Evolutionary conservation across 768 basidiomycete genomes (phyloP).

Genomic region (Cystofilobasidium bisporidii): DNA sequence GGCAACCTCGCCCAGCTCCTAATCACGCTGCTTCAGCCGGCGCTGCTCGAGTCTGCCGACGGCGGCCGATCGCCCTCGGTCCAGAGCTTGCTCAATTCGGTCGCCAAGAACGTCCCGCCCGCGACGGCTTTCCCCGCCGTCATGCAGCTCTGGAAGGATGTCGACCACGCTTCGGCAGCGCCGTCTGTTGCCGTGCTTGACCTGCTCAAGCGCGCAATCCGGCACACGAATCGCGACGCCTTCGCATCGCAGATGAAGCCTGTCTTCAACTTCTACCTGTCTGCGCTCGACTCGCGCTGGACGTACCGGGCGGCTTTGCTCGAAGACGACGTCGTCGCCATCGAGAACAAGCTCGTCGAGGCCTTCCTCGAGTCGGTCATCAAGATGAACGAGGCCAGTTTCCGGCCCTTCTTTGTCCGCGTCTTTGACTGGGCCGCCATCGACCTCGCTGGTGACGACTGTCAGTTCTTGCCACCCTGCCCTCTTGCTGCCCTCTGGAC

Average conservation of each 20-base stretch:
- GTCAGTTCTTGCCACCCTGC: not conserved
- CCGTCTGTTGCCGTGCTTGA: slow-evolving; percentile 53
- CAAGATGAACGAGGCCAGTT: slow-evolving; percentile 83
- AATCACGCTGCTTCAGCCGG: slow-evolving; percentile 28
- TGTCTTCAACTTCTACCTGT: slow-evolving; percentile 68
- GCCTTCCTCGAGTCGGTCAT: slow-evolving; percentile 83
- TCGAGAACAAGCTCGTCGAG: slow-evolving; percentile 46
- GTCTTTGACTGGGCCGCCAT: slow-evolving; percentile 90
- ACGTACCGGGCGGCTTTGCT: not conserved
- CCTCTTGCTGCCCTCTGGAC: not conserved
- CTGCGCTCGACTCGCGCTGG: slow-evolving; percentile 55
- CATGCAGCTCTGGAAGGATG: slow-evolving; percentile 40
- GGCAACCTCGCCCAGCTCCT: slow-evolving; percentile 34
- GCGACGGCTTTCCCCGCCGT: slow-evolving; percentile 60
- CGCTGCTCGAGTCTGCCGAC: slow-evolving; percentile 13
- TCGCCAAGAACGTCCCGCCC: slow-evolving; percentile 61
- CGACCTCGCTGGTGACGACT: slow-evolving; percentile 40
- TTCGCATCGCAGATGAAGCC: slow-evolving; percentile 58
- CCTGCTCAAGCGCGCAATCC: slow-evolving; percentile 56
- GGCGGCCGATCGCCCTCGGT: slow-evolving; percentile 32
- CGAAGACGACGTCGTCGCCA: slow-evolving; percentile 29
- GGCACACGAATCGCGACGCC: slow-evolving; percentile 53
- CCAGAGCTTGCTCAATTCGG: slow-evolving; percentile 50
- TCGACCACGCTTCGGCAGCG: slow-evolving; percentile 33
- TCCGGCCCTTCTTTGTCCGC: slow-evolving; percentile 82